Percentiles rank a stretch among this genome's conserved stretches.
Evolutionary conservation across 2,329 filamentous ascomycete genomes (phyloP).

Genomic region (Fusarium caatingaense): DNA sequence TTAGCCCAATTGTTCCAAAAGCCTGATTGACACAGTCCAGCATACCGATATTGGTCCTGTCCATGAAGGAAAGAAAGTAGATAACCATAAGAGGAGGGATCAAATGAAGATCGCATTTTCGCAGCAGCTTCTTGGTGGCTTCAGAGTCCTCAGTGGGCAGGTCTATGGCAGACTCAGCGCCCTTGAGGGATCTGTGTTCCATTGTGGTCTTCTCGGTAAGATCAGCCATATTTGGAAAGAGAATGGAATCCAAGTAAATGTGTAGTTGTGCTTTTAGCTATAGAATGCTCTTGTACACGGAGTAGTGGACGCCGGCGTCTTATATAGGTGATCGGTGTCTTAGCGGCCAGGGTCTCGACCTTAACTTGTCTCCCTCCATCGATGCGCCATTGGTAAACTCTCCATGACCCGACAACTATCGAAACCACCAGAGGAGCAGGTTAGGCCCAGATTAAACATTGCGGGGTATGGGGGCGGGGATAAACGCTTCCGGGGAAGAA

Average conservation of each 20-base stretch:
- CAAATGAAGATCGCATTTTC: conserved; percentile 80
- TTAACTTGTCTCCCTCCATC: neutral
- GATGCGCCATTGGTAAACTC: too few species aligned
- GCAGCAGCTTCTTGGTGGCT: conserved; percentile 25
- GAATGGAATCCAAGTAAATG: neutral
- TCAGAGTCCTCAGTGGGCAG: neutral
- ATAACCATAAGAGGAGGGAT: conserved; percentile 53
- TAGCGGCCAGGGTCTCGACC: neutral
- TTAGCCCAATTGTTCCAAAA: neutral
- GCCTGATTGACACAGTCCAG: accelerated
- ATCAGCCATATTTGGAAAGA: neutral
- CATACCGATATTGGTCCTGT: conserved; percentile 44
- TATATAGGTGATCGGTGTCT: neutral
- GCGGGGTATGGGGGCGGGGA: neutral
- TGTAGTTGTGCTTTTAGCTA: neutral
- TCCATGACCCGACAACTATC: neutral
- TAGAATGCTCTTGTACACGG: accelerated
- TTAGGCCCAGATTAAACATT: neutral
- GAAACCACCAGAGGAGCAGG: neutral
- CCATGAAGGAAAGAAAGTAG: conserved; percentile 44
- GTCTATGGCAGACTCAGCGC: neutral
- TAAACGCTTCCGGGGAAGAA: neutral
- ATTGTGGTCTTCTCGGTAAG: neutral
- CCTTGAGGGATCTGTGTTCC: neutral
- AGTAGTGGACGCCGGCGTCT: neutral